Evolutionary conservation across 2,329 filamentous ascomycete species (phyloP).

Genomic region (Botrytis galanthina): DNA sequence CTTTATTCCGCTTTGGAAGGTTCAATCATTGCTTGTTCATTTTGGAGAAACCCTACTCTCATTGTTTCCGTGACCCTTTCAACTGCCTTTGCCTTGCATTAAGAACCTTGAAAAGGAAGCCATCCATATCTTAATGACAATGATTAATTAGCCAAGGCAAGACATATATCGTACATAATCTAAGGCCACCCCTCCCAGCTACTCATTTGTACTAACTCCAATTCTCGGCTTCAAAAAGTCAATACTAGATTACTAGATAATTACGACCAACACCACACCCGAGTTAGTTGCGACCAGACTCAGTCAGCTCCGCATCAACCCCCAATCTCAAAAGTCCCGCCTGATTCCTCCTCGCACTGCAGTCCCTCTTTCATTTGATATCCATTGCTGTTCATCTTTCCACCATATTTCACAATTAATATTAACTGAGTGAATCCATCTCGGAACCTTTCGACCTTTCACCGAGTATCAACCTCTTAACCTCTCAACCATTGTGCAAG

Average conservation of each 20-base stretch:
- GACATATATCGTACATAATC: not conserved
- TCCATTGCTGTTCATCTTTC: not conserved
- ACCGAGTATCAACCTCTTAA: not conserved
- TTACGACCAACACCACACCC: constrained; percentile 1
- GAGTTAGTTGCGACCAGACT: constrained; percentile 8
- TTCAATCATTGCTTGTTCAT: not conserved
- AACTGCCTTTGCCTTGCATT: not conserved
- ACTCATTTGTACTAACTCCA: constrained; percentile 1
- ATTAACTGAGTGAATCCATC: not conserved
- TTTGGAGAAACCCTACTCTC: not conserved
- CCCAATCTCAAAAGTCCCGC: not conserved
- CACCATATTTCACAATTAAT: not conserved
- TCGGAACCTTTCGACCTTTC: not conserved
- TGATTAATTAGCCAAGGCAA: not conserved
- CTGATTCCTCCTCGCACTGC: not conserved
- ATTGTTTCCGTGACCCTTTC: not conserved
- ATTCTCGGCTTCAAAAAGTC: not conserved
- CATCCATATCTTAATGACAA: not conserved
- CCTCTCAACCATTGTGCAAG: not conserved
- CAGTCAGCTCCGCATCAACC: constrained; percentile 10
- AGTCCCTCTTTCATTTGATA: not conserved
- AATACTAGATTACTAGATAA: not conserved
- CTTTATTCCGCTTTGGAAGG: not conserved
- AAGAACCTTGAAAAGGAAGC: not conserved
- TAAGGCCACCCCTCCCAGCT: not conserved